Base-by-base conservation (phyloP, 768 basidiomycete species). In the Lactarius sp. region DNA sequence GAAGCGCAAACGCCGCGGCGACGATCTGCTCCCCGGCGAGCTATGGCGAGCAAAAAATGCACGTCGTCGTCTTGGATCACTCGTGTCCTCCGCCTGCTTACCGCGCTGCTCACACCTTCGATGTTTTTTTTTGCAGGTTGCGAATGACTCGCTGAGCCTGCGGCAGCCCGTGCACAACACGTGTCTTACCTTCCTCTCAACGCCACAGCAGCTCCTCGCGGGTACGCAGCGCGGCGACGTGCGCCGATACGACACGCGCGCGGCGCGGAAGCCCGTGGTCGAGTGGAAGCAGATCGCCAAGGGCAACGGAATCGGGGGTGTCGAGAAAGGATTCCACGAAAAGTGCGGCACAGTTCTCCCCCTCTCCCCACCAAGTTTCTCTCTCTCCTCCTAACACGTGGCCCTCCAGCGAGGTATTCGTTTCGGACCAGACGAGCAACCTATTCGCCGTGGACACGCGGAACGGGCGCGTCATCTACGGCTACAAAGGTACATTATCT, bases 1-100 rank as follows among this genome's bases (percentile, higher is more conserved):
- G n/a, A n/a, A n/a, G n/a, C n/a, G n/a, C n/a, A n/a, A n/a, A 72
- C 75, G 85, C 31, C 75, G 85, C 31, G 71, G 74, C 4, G 81
- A 84, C 5, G 73, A 77, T 2, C 69, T 91, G 3, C 81, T 92
- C 54, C 81, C 85, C 0, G 88, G 83, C 0, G 92, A 94, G 76
- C 69, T 87, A 4, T 94, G 92, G 92, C 78, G 92, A 60, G 91
- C 91, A 10, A 88, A 87, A 73, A 94, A 94, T 72, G 88, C 90
- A 61, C 42, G 78, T 56, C 41, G 14, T 37, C 22, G 2, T 18
- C 16, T 49, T 5, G 1, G 13, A 42, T 42, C 42, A 7, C 13
- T 42, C 42, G 42, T 18, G 42, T 12, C 12, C 6, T 41, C 10
- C 39, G 3, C 27, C 27, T 22, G 22, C 22, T 22, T 22, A 22